Conservation (phyloP, 2,329 filamentous ascomycete genomes). For the Colletotrichum costaricense region DNA sequence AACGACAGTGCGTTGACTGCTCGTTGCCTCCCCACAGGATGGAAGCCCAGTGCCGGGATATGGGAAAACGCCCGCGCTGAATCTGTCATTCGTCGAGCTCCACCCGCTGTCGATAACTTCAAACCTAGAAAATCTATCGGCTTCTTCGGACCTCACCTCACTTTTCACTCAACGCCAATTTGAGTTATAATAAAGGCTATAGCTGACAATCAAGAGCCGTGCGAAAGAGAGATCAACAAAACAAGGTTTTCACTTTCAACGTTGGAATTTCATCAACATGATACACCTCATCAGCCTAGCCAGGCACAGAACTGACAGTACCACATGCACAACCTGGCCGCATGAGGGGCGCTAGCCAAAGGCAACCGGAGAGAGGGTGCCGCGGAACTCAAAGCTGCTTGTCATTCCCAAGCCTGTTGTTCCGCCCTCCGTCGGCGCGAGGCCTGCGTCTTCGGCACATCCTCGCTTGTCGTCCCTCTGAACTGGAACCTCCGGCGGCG, state of each 20-base stretch:
- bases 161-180: background rate
- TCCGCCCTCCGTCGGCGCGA: background rate
- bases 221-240: slow-evolving; percentile 9
- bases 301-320: slow-evolving; percentile 2
- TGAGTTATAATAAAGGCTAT: background rate
- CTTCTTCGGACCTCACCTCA: slow-evolving; percentile 11
- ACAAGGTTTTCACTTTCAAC: slow-evolving; percentile 19
- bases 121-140: background rate
- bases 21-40: background rate
- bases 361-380: background rate
- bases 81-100: background rate
- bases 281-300: slow-evolving; percentile 24
- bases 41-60: background rate
- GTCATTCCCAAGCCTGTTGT: background rate
- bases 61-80: background rate
- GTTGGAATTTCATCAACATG: slow-evolving; percentile 14
- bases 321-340: slow-evolving; percentile 29
- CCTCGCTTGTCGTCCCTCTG: background rate
- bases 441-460: background rate
- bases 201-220: background rate
- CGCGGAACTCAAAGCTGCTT: background rate
- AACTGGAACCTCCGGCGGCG: background rate
- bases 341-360: background rate
- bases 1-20: background rate
- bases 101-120: background rate